phyloP scores from a whole-genome alignment of 257 asterid genomes.

The Misopates orontium region DNA sequence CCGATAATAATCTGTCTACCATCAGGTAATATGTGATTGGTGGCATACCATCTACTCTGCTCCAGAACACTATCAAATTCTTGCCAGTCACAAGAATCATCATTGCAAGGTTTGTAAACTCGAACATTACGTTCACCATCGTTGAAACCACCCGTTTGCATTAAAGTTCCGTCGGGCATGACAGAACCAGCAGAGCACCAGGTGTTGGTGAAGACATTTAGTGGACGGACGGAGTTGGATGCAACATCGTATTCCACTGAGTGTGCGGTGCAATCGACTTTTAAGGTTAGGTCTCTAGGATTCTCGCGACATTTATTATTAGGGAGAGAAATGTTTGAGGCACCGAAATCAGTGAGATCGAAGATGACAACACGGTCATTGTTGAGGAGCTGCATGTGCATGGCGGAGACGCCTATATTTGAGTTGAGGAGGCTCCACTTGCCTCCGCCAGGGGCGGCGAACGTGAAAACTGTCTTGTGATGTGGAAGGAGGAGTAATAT shows the following conservation, averaged over 20 bases:
- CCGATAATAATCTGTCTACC: slow-evolving; percentile 21
- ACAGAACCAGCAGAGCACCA: slow-evolving; percentile 62
- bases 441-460: slow-evolving; percentile 28
- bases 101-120: slow-evolving; percentile 32
- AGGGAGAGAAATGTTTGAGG: slow-evolving; percentile 46
- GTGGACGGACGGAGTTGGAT: slow-evolving; percentile 42
- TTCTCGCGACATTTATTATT: slow-evolving; percentile 38
- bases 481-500: slow-evolving; percentile 6
- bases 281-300: slow-evolving; percentile 24
- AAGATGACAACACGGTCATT: slow-evolving; percentile 50
- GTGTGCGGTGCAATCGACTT: slow-evolving; percentile 54
- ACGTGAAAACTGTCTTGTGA: slow-evolving; percentile 18
- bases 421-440: slow-evolving; percentile 41
- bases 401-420: slow-evolving; percentile 48
- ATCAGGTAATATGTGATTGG: slow-evolving; percentile 22
- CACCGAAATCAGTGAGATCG: slow-evolving; percentile 53
- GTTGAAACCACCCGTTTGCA: slow-evolving; percentile 52
- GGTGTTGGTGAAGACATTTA: slow-evolving; percentile 40
- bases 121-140: slow-evolving; percentile 36
- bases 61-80: slow-evolving; percentile 4
- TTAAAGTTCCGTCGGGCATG: slow-evolving; percentile 36
- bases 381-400: slow-evolving; percentile 64
- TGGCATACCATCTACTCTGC: slow-evolving; percentile 17
- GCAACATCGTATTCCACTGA: slow-evolving; percentile 52
- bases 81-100: slow-evolving; percentile 31